Evolutionary conservation across 1,139 yeast species (phyloP), one percentile per base, ranked within the genome.

Genomic region (Saccharomyces hybrid): DNA sequence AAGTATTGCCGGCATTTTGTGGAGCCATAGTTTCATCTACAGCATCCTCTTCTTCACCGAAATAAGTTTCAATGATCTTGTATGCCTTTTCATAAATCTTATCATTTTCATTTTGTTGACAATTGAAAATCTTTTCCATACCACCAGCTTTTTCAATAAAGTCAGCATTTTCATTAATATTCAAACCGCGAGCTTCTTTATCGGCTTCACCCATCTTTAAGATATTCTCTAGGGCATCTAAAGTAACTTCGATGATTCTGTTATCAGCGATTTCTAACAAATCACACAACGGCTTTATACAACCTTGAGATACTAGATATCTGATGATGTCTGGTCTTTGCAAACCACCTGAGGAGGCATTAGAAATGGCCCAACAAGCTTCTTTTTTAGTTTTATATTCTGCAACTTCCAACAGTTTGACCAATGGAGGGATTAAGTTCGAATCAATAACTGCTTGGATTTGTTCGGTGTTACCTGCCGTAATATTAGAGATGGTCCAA

Each of bases 311-410:
- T 46, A 93, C 99, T 64, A 93, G 80, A 73, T 90, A 93, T 64
- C 93, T 82, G 63, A 93, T 91, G 72, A 90, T 97, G 54, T 90
- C 97, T 6, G 99, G 98, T 71, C 84, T 86, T 49, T 86, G 79
- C 63, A 90, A 78, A 38, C 97, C 98, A 65, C 99, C 98, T 19
- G 97, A 87, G 16, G 97, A 88, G 48, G 99, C 99, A 71, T 93
- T 93, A 41, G 98, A 90, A 64, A 93, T 87, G 41, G 98, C 99
- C 99, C 99, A 93, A 78, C 99, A 91, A 9, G 99, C 99, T 76
- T 93, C 99, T 74, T 93, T 93, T 72, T 89, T 88, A 47, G 98
- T 93, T 76, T 89, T 90, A 77, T 89, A 91, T 69, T 93, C 99
- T 59, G 96, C 97, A 56, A 81, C 79, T 54, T 68, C 73, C 69